phyloP scores from a whole-genome alignment of 345 rosid species.

The Salix arbutifolia region DNA sequence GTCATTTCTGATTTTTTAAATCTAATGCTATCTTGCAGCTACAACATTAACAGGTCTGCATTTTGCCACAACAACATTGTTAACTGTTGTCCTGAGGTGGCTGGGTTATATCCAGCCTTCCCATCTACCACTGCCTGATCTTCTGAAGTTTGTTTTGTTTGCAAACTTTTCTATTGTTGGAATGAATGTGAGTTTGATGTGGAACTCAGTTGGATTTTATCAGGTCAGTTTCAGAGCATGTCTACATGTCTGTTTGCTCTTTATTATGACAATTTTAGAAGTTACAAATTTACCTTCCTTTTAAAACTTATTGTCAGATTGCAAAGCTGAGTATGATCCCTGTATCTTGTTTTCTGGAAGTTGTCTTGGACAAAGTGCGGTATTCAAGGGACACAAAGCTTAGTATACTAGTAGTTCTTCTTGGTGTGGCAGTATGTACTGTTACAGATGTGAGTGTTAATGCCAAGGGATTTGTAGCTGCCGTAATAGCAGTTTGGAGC shows the following conservation, averaged over 20 bases:
- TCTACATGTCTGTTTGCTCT: background rate
- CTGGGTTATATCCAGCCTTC: constrained; percentile 83
- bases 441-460: constrained; percentile 99
- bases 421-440: constrained; percentile 97
- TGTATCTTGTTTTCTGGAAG: constrained; percentile 90
- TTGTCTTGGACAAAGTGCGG: constrained; percentile 81
- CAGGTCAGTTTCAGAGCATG: constrained; percentile 49
- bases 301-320: constrained; percentile 48
- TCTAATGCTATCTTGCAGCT: constrained; percentile 52
- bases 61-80: constrained; percentile 84
- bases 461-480: constrained; percentile 82
- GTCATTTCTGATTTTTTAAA: constrained; percentile 14
- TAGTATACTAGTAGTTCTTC: constrained; percentile 81
- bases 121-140: constrained; percentile 70
- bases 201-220: constrained; percentile 99
- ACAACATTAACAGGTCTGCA: constrained; percentile 96
- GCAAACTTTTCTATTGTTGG: constrained; percentile 98
- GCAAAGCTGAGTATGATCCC: constrained; percentile 99
- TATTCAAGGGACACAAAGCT: constrained; percentile 97
- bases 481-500: constrained; percentile 95
- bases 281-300: background rate
- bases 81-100: constrained; percentile 73
- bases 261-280: constrained; percentile 9
- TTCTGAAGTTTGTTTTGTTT: constrained; percentile 76
- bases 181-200: constrained; percentile 98